These are phyloP conservation scores for Salix viminalis DNA, from an alignment of 345 rosid genomes.

Conservation along the genomic window DNA sequence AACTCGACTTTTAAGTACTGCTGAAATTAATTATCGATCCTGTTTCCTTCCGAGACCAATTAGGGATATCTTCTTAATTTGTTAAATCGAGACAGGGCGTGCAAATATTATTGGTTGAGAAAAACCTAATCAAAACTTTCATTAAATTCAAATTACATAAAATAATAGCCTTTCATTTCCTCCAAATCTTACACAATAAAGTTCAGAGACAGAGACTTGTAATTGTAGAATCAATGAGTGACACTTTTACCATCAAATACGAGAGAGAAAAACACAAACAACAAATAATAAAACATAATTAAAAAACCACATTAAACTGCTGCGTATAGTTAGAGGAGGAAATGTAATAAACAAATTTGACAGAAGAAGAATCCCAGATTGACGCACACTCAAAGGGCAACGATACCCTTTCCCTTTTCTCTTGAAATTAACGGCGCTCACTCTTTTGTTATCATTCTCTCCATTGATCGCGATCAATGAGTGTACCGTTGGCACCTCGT, in stretches of 20 bases:
- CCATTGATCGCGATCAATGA: not conserved
- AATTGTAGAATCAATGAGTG: not conserved
- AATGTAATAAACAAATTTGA: too few species aligned
- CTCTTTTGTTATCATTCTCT: not conserved
- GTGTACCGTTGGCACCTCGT: constrained; percentile 22
- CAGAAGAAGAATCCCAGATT: too few species aligned
- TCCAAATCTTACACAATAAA: not conserved
- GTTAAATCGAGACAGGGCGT: too few species aligned
- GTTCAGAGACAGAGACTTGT: not conserved
- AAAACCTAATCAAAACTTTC: not conserved
- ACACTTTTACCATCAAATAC: too few species aligned
- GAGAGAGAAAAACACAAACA: too few species aligned
- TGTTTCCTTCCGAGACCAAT: too few species aligned
- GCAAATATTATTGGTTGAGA: too few species aligned
- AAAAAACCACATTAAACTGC: too few species aligned
- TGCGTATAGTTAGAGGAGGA: too few species aligned
- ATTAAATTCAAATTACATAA: not conserved
- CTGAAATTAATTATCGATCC: not conserved
- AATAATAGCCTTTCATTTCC: not conserved
- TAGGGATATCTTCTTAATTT: too few species aligned
- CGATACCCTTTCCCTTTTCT: not conserved
- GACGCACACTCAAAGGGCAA: not conserved
- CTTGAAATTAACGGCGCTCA: not conserved
- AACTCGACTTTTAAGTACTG: not conserved
- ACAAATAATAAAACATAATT: too few species aligned